A percentile compares a stretch with the other conserved stretches of the same genome.
Evolutionary conservation across 768 basidiomycete genomes (phyloP).

Genomic region (Wakefieldia striispora): DNA sequence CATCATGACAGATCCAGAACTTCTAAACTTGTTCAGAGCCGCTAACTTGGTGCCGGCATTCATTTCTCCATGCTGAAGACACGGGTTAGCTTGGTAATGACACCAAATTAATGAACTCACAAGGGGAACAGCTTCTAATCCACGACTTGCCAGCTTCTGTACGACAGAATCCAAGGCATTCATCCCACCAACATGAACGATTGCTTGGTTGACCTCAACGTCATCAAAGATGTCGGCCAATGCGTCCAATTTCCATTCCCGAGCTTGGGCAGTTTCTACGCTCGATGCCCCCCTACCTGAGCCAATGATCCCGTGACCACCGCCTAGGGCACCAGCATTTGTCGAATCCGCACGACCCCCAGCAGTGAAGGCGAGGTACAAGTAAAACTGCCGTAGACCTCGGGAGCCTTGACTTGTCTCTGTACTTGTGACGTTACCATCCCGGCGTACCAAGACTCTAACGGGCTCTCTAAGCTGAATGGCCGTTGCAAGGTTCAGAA

Average conservation of each 20-base stretch:
- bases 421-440: conserved; percentile 74
- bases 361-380: conserved; percentile 93
- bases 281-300: conserved; percentile 82
- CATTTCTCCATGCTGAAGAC: conserved; percentile 85
- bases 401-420: conserved; percentile 72
- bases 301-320: conserved; percentile 86
- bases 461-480: conserved; percentile 96
- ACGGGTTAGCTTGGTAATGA: conserved; percentile 9
- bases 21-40: conserved; percentile 82
- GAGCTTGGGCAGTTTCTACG: conserved; percentile 80
- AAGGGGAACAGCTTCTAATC: conserved; percentile 84
- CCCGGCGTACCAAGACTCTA: conserved; percentile 92
- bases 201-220: conserved; percentile 72
- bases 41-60: conserved; percentile 77
- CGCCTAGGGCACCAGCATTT: conserved; percentile 39
- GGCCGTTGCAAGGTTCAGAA: conserved; percentile 89
- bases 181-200: conserved; percentile 89
- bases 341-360: conserved; percentile 65
- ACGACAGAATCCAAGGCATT: conserved; percentile 84
- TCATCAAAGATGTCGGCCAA: conserved; percentile 89
- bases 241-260: conserved; percentile 95
- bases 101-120: conserved; percentile 46
- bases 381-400: conserved; percentile 91
- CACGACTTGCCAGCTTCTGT: conserved; percentile 83
- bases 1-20: conserved; percentile 50